Evolutionary conservation across 805 yeast genomes (phyloP).

Genomic region (Pichia rugopelliculosa): DNA sequence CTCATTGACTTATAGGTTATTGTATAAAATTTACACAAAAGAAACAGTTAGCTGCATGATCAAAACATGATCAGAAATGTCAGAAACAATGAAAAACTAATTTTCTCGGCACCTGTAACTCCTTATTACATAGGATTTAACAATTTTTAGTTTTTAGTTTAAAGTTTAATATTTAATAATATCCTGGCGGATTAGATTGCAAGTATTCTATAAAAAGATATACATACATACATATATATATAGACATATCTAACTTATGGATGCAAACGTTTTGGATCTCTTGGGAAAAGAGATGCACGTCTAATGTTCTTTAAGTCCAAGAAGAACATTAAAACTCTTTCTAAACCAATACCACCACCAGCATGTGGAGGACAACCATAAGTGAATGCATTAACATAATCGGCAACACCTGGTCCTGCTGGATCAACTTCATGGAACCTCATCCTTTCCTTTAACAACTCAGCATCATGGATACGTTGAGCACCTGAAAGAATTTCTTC

Average conservation of each 20-base stretch:
- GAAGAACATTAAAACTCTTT: constrained; percentile 98
- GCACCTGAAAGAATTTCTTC: constrained; percentile 99
- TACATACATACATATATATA: not conserved
- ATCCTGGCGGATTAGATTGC: no score
- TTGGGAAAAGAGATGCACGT: constrained; percentile 98
- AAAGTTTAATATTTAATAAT: no score
- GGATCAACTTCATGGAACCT: constrained; percentile 77
- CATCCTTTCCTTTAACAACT: constrained; percentile 74
- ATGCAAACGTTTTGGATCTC: constrained; percentile 92
- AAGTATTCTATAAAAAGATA: not conserved
- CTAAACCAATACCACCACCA: constrained; percentile 99
- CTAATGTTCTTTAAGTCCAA: constrained; percentile 95
- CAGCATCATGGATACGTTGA: constrained; percentile 96
- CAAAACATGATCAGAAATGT: no score
- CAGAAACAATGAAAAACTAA: no score
- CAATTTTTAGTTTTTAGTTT: no score
- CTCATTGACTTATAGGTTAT: no score
- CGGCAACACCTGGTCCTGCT: constrained; percentile 71
- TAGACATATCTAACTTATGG: constrained; percentile 41
- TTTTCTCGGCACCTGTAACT: no score
- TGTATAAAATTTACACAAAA: no score
- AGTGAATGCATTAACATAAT: constrained; percentile 85
- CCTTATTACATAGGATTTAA: no score
- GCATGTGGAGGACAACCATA: constrained; percentile 99
- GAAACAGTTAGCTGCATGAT: no score